Conservation (phyloP, 768 basidiomycete species). For the Amanita phalloides region DNA sequence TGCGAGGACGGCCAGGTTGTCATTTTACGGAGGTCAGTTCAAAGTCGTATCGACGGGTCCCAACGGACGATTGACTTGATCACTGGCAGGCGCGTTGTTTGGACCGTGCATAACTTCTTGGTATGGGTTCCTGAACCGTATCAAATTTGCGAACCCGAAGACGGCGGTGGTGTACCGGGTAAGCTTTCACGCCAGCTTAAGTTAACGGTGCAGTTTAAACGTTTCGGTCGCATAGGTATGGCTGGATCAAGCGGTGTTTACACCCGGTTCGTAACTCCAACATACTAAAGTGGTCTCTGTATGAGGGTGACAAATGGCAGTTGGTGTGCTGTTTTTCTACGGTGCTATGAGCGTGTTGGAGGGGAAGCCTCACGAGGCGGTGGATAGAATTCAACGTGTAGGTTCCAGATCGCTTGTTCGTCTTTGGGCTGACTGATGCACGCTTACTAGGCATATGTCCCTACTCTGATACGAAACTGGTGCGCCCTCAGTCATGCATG, state of each 20-base stretch:
- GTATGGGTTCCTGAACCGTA: conserved; percentile 62
- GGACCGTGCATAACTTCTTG: conserved; percentile 78
- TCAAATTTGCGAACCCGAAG: conserved; percentile 55
- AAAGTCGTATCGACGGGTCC: not conserved
- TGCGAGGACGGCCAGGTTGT: conserved; percentile 49
- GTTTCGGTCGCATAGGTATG: conserved; percentile 40
- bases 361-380: conserved; percentile 45
- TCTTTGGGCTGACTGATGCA: not conserved
- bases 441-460: conserved; percentile 44
- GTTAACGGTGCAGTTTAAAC: not conserved
- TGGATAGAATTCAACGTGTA: conserved; percentile 37
- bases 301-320: conserved; percentile 12
- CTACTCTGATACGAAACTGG: conserved; percentile 74
- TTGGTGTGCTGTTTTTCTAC: conserved; percentile 43
- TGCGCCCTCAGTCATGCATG: conserved; percentile 62
- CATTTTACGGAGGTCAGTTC: conserved; percentile 59
- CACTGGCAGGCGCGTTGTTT: conserved; percentile 50
- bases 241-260: conserved; percentile 71
- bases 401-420: conserved; percentile 7
- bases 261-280: conserved; percentile 39
- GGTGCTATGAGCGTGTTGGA: conserved; percentile 74
- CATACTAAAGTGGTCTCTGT: not conserved
- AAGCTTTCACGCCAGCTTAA: conserved; percentile 11
- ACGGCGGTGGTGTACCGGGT: conserved; percentile 55
- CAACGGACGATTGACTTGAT: not conserved